phyloP scores from a whole-genome alignment of 495 filamentous ascomycete genomes.

The Endocarpon pusillum region DNA sequence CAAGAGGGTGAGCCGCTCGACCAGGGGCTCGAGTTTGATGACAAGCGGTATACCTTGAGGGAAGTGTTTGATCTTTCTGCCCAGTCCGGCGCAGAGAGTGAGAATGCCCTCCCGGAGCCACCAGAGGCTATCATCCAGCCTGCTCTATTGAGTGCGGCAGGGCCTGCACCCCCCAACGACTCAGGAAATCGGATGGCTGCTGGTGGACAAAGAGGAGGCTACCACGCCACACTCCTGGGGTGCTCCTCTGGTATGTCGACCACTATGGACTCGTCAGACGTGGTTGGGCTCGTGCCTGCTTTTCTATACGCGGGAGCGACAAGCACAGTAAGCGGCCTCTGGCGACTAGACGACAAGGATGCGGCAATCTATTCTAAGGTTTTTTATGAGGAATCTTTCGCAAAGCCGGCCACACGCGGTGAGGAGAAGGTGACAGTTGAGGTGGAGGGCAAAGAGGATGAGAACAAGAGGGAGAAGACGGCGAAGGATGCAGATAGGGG shows the following conservation, averaged over 20 bases:
- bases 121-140: too few species aligned
- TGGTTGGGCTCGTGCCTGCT: too few species aligned
- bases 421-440: too few species aligned
- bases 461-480: neutral
- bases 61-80: slow-evolving; percentile 5
- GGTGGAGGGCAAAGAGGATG: neutral
- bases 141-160: too few species aligned
- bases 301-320: slow-evolving; percentile 3
- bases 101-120: too few species aligned
- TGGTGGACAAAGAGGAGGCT: too few species aligned
- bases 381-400: slow-evolving; percentile 4
- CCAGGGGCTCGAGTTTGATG: slow-evolving; percentile 4
- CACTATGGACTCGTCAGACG: too few species aligned
- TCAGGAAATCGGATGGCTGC: too few species aligned
- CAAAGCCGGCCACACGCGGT: too few species aligned
- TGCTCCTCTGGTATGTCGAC: too few species aligned
- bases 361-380: slow-evolving; percentile 3
- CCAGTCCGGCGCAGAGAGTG: neutral
- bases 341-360: slow-evolving; percentile 6
- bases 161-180: too few species aligned
- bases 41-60: slow-evolving; percentile 2
- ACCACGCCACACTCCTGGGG: too few species aligned
- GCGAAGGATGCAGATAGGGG: slow-evolving; percentile 2
- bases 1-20: neutral
- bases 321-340: slow-evolving; percentile 2